A percentile compares a stretch with the other conserved stretches of the same genome.
Evolutionary conservation across 2,329 filamentous ascomycete genomes (phyloP).

Genomic region (Microcyclosporella mali): DNA sequence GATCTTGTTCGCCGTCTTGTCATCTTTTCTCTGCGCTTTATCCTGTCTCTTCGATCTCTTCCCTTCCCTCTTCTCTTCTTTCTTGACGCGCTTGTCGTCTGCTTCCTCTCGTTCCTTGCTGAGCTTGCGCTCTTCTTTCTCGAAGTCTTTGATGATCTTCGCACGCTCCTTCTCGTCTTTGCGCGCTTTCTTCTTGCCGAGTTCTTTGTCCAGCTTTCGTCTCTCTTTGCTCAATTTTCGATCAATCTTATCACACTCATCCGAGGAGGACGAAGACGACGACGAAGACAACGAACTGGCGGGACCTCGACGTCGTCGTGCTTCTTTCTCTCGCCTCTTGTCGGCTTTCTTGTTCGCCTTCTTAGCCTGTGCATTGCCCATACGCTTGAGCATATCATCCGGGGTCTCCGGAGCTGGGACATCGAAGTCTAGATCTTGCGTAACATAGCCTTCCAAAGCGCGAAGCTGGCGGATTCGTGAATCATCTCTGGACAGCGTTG

Average conservation of each 20-base stretch:
- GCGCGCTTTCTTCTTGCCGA: constrained; percentile 3
- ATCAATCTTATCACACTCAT: constrained; percentile 5
- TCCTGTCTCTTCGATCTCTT: not conserved
- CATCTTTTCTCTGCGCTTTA: constrained; percentile 8
- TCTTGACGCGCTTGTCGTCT: constrained; percentile 6
- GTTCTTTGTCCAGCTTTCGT: not conserved
- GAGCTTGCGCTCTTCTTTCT: constrained; percentile 9
- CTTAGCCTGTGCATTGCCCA: constrained; percentile 5
- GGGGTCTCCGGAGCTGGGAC: constrained; percentile 10
- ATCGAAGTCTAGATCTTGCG: constrained; percentile 19
- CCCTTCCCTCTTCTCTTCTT: constrained; percentile 7
- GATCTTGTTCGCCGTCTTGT: constrained; percentile 24
- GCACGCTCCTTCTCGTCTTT: constrained; percentile 2
- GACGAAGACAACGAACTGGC: constrained; percentile 3
- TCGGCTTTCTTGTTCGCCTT: not conserved
- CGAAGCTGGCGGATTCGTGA: constrained; percentile 15
- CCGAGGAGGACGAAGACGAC: not conserved
- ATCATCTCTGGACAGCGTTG: constrained; percentile 13
- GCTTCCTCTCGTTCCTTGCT: constrained; percentile 10
- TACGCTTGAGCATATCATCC: constrained; percentile 12
- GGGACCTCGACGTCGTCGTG: constrained; percentile 12
- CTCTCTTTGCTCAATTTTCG: constrained; percentile 14
- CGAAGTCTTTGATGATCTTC: constrained; percentile 6
- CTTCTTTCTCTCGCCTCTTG: constrained; percentile 16
- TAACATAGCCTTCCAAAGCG: constrained; percentile 19